Conservation (phyloP, 306 rosid genomes). For the Castanea crenata region DNA sequence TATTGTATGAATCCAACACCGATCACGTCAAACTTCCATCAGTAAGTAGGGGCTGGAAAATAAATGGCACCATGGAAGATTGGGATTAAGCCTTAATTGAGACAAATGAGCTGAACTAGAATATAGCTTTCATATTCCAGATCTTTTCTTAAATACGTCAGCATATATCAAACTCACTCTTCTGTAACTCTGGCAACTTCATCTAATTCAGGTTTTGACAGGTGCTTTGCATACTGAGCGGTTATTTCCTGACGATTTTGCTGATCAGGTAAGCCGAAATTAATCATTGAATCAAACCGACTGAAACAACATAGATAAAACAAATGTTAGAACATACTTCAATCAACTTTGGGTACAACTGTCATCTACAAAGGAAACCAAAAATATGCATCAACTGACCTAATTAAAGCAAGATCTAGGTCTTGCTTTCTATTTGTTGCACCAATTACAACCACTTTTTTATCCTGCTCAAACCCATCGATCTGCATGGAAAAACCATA, state of each 20-base stretch:
- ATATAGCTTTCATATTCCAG: not conserved
- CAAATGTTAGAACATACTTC: not conserved
- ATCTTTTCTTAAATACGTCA: not conserved
- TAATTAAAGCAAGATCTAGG: slow-evolving; percentile 85
- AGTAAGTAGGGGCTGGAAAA: no score
- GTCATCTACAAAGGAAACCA: slow-evolving; percentile 4
- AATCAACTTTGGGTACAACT: not conserved
- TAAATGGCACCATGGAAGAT: no score
- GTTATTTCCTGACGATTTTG: slow-evolving; percentile 71
- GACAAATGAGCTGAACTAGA: not conserved
- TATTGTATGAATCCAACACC: no score
- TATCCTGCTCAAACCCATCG: slow-evolving; percentile 95
- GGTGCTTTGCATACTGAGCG: slow-evolving; percentile 85
- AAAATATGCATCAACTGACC: slow-evolving; percentile 35
- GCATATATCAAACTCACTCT: slow-evolving; percentile 38
- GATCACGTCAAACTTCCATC: no score
- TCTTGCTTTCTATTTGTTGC: slow-evolving; percentile 97
- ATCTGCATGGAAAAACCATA: slow-evolving; percentile 47
- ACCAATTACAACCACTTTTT: slow-evolving; percentile 85
- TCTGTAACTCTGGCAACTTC: slow-evolving; percentile 50
- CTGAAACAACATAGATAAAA: slow-evolving; percentile 35
- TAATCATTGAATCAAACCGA: slow-evolving; percentile 77
- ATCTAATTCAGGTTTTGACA: slow-evolving; percentile 38
- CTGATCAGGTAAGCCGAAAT: slow-evolving; percentile 77
- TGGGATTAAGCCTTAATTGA: not conserved